Percentiles rank a stretch among this genome's conserved stretches.
Conservation (phyloP, 208 protist species). For the Angomonas ambiguus region DNA sequence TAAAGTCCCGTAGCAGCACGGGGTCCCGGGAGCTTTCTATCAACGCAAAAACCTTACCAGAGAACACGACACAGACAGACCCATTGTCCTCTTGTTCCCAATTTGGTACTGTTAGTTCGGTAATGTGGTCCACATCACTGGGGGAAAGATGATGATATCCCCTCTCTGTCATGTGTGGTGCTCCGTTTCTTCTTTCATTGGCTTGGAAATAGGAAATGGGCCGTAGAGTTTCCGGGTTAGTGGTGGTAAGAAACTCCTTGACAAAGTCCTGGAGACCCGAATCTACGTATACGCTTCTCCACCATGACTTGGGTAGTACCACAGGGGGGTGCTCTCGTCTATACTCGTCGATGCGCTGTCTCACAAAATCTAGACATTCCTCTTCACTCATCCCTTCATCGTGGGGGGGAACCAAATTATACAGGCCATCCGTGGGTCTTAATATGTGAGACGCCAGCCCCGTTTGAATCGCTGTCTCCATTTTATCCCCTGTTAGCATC, state of each 20-base stretch:
- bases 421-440: constrained; percentile 26
- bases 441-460: constrained; percentile 68
- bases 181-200: constrained; percentile 18
- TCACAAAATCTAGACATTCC: constrained; percentile 40
- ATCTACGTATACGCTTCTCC: constrained; percentile 25
- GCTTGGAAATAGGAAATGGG: constrained; percentile 33
- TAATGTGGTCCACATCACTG: background rate
- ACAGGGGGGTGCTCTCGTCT: constrained; percentile 18
- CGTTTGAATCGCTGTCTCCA: constrained; percentile 96
- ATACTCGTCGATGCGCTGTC: constrained; percentile 9
- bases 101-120: background rate
- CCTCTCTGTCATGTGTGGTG: background rate
- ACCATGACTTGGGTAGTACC: constrained; percentile 14
- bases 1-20: constrained; percentile 35
- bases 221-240: constrained; percentile 28
- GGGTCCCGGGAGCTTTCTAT: constrained; percentile 34
- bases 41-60: constrained; percentile 50
- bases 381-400: constrained; percentile 20
- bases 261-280: constrained; percentile 53
- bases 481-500: constrained; percentile 98
- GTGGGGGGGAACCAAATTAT: constrained; percentile 36
- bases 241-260: constrained; percentile 43
- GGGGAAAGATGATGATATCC: background rate
- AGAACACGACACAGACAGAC: constrained; percentile 33
- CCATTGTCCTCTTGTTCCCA: background rate